Conservation (phyloP, 805 yeast genomes). For the Saturnispora sanitii region DNA sequence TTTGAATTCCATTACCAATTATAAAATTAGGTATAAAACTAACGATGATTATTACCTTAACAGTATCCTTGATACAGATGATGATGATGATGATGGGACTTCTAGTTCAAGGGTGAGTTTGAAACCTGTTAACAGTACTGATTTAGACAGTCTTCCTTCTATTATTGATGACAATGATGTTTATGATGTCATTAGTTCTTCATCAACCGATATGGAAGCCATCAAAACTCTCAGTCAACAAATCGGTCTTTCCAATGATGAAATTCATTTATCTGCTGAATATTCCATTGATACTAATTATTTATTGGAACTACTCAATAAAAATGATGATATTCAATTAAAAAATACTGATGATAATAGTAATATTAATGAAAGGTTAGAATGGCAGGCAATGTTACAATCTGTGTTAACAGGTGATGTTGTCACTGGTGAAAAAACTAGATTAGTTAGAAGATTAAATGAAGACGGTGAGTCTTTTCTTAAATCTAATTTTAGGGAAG, state of each 20-base stretch:
- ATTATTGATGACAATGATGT: constrained; percentile 3
- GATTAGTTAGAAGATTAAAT: constrained; percentile 43
- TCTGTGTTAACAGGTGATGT: constrained; percentile 93
- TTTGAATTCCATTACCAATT: constrained; percentile 33
- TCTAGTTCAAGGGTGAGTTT: not conserved
- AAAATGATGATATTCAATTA: constrained; percentile 29
- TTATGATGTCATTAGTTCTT: constrained; percentile 15
- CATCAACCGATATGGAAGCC: constrained; percentile 20
- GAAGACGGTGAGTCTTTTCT: constrained; percentile 39
- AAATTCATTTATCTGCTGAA: constrained; percentile 28
- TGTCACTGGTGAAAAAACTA: constrained; percentile 79
- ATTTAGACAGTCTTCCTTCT: not conserved
- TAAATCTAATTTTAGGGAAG: constrained; percentile 52
- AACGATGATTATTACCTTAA: constrained; percentile 48
- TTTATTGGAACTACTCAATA: constrained; percentile 24
- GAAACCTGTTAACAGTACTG: not conserved
- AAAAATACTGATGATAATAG: constrained; percentile 22
- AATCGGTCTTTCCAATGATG: constrained; percentile 25
- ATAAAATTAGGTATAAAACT: constrained; percentile 23
- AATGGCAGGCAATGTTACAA: constrained; percentile 92
- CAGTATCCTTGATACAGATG: constrained; percentile 20
- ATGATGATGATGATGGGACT: constrained; percentile 29
- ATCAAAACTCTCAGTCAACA: constrained; percentile 24
- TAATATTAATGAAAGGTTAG: constrained; percentile 61
- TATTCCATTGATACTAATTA: constrained; percentile 28